These are phyloP conservation scores for Colletotrichum higginsianum DNA, from an alignment of 2,329 filamentous ascomycete genomes.

Conservation along the genomic window DNA sequence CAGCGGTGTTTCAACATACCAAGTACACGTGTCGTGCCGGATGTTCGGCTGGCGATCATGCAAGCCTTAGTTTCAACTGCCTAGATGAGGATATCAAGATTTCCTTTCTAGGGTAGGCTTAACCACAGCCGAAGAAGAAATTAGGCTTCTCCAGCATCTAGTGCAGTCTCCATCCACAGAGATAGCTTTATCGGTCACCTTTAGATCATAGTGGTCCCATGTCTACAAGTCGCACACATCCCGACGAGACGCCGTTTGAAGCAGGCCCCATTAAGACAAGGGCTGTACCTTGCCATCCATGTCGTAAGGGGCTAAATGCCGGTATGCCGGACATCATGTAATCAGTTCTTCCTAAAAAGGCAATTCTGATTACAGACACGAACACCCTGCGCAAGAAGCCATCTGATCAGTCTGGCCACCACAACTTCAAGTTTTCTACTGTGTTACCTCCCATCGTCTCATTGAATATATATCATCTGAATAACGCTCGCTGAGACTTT, in stretches of 20 bases:
- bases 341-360: slow-evolving; percentile 20
- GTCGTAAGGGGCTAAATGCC: too few species aligned
- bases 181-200: not conserved
- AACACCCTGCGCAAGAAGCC: not conserved
- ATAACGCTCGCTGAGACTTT: too few species aligned
- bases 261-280: too few species aligned
- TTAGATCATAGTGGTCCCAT: too few species aligned
- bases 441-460: too few species aligned
- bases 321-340: not conserved
- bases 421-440: too few species aligned
- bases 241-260: too few species aligned
- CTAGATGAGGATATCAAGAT: slow-evolving; percentile 31
- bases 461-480: too few species aligned
- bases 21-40: not conserved
- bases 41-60: slow-evolving; percentile 29
- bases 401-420: not conserved
- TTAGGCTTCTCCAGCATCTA: too few species aligned
- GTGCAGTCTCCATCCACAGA: not conserved
- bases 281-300: too few species aligned
- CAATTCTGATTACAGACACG: slow-evolving; percentile 31
- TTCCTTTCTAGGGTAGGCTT: slow-evolving; percentile 17
- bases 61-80: slow-evolving; percentile 21
- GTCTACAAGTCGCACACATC: too few species aligned
- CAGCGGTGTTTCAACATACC: not conserved
- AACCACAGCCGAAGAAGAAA: not conserved